These are phyloP conservation scores for Persicaria tinctoria DNA, from an alignment of 148 eudicot species.

Conservation along the genomic window DNA sequence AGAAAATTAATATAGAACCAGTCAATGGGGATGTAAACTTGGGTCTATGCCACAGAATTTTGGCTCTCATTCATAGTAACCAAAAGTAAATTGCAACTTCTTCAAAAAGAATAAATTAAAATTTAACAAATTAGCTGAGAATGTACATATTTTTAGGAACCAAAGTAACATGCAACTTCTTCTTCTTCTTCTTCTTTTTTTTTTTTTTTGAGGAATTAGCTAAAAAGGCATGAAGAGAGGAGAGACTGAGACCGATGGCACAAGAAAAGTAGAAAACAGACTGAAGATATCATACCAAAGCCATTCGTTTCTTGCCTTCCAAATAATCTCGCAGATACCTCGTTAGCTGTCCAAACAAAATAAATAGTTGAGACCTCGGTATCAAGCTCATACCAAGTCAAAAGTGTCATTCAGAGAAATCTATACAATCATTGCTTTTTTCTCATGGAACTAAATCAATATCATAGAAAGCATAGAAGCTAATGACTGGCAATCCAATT, in stretches of 20 bases:
- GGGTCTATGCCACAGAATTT: not conserved
- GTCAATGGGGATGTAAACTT: not conserved
- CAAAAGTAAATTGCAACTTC: not conserved
- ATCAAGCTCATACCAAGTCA: not conserved
- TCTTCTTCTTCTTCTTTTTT: not conserved
- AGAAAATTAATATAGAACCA: not conserved
- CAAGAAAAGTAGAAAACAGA: not conserved
- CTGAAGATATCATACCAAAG: constrained; percentile 51
- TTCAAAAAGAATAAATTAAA: not conserved
- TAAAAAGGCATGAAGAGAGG: not conserved
- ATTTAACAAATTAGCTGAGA: no score
- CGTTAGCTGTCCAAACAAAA: constrained; percentile 45
- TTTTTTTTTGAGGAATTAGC: not conserved
- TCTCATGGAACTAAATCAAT: not conserved
- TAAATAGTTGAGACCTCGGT: not conserved
- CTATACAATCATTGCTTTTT: not conserved
- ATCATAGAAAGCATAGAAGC: not conserved
- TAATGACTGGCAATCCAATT: not conserved
- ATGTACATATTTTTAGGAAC: not conserved
- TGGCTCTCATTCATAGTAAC: not conserved
- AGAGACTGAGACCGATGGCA: not conserved
- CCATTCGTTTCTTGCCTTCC: constrained; percentile 91
- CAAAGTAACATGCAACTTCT: not conserved
- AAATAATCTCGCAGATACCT: constrained; percentile 79
- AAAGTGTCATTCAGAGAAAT: not conserved